Evolutionary conservation across 2,329 filamentous ascomycete genomes (phyloP), one percentile per base, ranked within the genome.

Genomic region (Monosporascus sp.): DNA sequence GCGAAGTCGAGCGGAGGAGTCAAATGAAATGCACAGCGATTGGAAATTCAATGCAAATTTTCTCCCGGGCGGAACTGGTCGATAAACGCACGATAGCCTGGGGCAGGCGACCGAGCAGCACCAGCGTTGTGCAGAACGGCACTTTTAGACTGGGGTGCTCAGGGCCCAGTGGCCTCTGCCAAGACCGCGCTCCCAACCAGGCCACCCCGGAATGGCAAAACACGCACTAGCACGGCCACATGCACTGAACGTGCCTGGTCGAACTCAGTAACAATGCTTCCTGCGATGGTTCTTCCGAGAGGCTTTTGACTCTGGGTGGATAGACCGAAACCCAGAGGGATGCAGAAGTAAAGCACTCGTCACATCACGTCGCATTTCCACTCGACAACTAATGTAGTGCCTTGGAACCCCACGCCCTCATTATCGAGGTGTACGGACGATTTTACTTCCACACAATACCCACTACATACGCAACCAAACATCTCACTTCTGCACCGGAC

Each of bases 101-200:
- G 51, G 47, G 39, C n/a, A 20, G 39, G n/a, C 39, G 14, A 9
- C 39, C 24, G 18, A 14, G 39, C 39, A 42, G 9, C 47, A 52
- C 47, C 51, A 52, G 49, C 18, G 47, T 52, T 52, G 51, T 27
- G 51, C 51, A 52, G 44, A 45, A 53, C 51, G 51, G 51, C 51
- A 50, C 37, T 50, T 53, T 41, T 34, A 20, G 39, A 42, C 39
- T 14, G 39, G 39, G 39, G 39, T 42, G 9, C 9, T 42, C 39
- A 42, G 39, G 39, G 39, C 39, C 31, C 38, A 46, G 42, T 46
- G 42, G 24, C 24, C 24, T 18, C n/a, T 14, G 27, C 42, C 41
- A 44, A 44, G 41, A 31, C 22, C 14, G 20, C 14, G 3, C 24
- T 27, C 17, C 42, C 42, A 17, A 18, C 14, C 22, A 31, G 22